Evolutionary conservation across 2,329 filamentous ascomycete species (phyloP).

Genomic region (Trichoderma afroharzianum): DNA sequence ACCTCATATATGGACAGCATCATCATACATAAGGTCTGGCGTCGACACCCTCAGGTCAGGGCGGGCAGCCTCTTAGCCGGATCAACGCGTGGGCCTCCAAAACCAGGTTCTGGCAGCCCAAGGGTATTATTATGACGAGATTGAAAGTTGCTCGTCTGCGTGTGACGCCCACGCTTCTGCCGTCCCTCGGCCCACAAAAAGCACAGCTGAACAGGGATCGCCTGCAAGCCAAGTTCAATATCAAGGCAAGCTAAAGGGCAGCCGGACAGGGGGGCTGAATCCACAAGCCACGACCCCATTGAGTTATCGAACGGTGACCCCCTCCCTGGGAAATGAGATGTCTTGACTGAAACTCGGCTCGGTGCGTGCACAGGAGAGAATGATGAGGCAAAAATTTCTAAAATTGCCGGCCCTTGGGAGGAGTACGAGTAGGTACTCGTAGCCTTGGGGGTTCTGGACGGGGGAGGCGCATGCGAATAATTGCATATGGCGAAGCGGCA

Average conservation of each 20-base stretch:
- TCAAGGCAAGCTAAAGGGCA: background rate
- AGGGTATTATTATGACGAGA: constrained; percentile 18
- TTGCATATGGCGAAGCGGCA: constrained; percentile 4
- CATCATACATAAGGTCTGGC: background rate
- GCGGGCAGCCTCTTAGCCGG: too few relatives aligned
- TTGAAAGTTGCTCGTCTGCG: constrained; percentile 9
- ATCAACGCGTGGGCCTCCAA: background rate
- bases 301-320: constrained; percentile 16
- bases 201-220: constrained; percentile 17
- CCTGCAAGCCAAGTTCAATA: background rate
- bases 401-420: background rate
- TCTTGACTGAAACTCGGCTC: constrained; percentile 8
- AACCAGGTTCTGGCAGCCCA: background rate
- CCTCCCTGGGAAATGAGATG: constrained; percentile 14
- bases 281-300: constrained; percentile 4
- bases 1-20: background rate
- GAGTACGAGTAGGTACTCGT: background rate
- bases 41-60: background rate
- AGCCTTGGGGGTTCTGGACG: background rate
- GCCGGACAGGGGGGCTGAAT: constrained; percentile 3
- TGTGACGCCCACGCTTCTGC: constrained; percentile 13
- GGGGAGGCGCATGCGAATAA: constrained; percentile 10
- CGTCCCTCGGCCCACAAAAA: constrained; percentile 9
- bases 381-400: background rate
- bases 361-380: background rate